Percentiles rank a stretch among this genome's conserved stretches.
phyloP scores from a whole-genome alignment of 768 basidiomycete species.

The Trametes gibbosa region DNA sequence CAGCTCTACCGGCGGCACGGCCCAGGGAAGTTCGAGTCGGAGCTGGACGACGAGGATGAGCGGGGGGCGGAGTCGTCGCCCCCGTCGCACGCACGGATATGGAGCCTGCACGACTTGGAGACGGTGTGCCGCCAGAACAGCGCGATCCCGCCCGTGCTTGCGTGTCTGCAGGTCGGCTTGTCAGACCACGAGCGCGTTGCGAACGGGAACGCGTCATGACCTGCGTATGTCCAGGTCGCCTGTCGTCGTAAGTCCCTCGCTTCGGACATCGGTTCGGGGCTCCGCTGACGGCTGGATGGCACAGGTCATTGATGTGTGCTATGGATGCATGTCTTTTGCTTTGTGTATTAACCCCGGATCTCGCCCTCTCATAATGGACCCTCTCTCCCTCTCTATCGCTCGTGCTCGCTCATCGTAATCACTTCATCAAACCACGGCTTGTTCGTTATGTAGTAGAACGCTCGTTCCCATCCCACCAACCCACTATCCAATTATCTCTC shows the following conservation, averaged over 20 bases:
- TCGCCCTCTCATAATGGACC: slow-evolving; percentile 3
- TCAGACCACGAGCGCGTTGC: neutral
- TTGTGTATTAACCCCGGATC: slow-evolving; percentile 14
- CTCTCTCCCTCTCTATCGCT: neutral
- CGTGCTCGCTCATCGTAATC: neutral
- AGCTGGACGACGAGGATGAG: slow-evolving; percentile 38
- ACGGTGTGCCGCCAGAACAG: slow-evolving; percentile 89
- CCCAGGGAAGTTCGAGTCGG: slow-evolving; percentile 62
- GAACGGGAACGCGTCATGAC: slow-evolving; percentile 13
- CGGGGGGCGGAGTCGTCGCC: slow-evolving; percentile 15
- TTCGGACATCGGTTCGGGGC: too few species aligned
- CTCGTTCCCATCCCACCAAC: neutral
- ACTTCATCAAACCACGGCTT: neutral
- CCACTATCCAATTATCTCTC: too few species aligned
- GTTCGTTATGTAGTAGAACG: neutral
- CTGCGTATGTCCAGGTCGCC: neutral
- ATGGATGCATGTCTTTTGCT: slow-evolving; percentile 21
- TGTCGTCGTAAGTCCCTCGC: slow-evolving; percentile 5
- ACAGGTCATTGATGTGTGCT: slow-evolving; percentile 14
- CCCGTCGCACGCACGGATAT: slow-evolving; percentile 47
- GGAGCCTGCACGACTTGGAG: slow-evolving; percentile 84
- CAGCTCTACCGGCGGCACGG: slow-evolving; percentile 63
- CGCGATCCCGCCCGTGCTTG: slow-evolving; percentile 71
- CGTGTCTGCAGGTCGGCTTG: slow-evolving; percentile 51
- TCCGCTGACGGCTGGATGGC: too few species aligned